phyloP scores from a whole-genome alignment of 345 rosid genomes.

The Draba incana region DNA sequence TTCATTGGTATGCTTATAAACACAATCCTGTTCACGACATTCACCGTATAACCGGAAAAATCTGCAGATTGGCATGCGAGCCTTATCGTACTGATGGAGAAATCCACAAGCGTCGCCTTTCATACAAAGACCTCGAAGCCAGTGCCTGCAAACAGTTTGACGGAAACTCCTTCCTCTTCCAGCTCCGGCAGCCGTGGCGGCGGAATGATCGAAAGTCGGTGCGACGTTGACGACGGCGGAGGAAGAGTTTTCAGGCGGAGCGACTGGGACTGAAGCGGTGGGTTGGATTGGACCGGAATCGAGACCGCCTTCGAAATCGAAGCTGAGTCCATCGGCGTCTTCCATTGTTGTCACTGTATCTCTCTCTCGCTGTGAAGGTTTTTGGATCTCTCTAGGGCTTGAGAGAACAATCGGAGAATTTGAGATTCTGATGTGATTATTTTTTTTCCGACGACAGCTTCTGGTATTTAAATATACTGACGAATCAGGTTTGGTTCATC shows the following conservation, averaged over 20 bases:
- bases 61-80: constrained; percentile 97
- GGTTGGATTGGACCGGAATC: constrained; percentile 62
- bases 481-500: constrained; percentile 8
- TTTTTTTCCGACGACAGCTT: too few relatives aligned
- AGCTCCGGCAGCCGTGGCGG: constrained; percentile 33
- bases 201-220: constrained; percentile 35
- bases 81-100: constrained; percentile 95
- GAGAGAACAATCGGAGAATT: not conserved
- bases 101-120: constrained; percentile 99
- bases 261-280: constrained; percentile 60
- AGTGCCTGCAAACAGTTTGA: constrained; percentile 98
- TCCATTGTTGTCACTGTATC: constrained; percentile 48
- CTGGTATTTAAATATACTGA: too few relatives aligned
- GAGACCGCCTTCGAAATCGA: constrained; percentile 97
- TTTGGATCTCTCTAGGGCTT: constrained; percentile 6
- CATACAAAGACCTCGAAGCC: constrained; percentile 98
- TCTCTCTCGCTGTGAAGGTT: not conserved
- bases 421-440: not conserved
- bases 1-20: constrained; percentile 93
- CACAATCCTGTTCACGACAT: constrained; percentile 98
- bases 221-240: constrained; percentile 40
- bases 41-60: constrained; percentile 88
- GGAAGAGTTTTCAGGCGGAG: constrained; percentile 51
- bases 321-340: constrained; percentile 91
- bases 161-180: constrained; percentile 88